phyloP scores from a whole-genome alignment of 2,329 filamentous ascomycete species.

The Cladosporium sp. region DNA sequence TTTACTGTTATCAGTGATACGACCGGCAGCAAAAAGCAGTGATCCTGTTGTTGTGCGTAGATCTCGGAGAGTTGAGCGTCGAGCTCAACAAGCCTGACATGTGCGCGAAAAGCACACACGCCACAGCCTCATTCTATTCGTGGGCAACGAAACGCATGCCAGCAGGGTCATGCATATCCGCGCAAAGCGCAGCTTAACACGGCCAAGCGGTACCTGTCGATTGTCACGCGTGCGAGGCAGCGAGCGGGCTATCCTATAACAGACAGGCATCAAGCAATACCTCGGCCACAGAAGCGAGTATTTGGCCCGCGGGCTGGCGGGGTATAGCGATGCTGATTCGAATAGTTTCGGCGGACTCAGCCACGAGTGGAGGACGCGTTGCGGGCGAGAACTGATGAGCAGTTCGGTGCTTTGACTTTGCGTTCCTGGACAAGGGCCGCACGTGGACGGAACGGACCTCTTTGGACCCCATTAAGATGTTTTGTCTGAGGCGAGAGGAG shows the following conservation, averaged over 20 bases:
- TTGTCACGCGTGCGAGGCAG: conserved; percentile 5
- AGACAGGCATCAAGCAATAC: conserved; percentile 12
- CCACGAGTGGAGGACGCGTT: conserved; percentile 4
- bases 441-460: conserved; percentile 1
- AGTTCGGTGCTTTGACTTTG: not conserved
- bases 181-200: conserved; percentile 12
- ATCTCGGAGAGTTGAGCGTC: not conserved
- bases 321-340: conserved; percentile 1
- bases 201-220: not conserved
- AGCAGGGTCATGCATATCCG: conserved; percentile 12
- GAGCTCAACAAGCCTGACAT: not conserved
- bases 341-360: not conserved
- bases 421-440: conserved; percentile 3
- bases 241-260: conserved; percentile 3
- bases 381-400: not conserved
- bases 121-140: conserved; percentile 2
- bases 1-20: not conserved
- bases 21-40: not conserved
- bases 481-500: not conserved
- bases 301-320: not conserved
- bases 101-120: not conserved
- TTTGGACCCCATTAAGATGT: not conserved
- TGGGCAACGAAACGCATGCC: not conserved
- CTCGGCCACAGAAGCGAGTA: not conserved
- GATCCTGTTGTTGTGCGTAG: not conserved